Base-by-base conservation (phyloP, 768 basidiomycete genomes). In the Rhodosporidiobolus sp. region DNA sequence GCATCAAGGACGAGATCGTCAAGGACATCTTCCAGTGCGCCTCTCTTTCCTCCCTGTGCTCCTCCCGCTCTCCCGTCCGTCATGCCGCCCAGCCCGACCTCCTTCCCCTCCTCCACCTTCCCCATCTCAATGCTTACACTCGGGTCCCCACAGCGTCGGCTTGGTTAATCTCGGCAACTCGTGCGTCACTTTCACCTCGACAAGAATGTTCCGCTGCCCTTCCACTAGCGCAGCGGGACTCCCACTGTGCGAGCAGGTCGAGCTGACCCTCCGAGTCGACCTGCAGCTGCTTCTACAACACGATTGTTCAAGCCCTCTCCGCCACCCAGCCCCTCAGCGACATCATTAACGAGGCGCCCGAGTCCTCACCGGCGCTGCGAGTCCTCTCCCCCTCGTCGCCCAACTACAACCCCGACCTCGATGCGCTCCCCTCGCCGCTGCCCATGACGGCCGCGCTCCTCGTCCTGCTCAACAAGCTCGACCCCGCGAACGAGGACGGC, bases 211-310 rank as follows among this genome's bases (percentile, higher is more conserved):
- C 43, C 46, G n/a, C 4, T 48, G 20, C 20, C n/a, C 24, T 17
- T 43, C 45, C 30, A 9, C 24, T n/a, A 7, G 3, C 10, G 59
- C 12, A 2, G 38, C 17, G 30, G 49, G 10, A 26, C 17, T 4
- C 17, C 19, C 9, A 49, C 48, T 9, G 5, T 4, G 10, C 19
- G 24, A 35, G 54, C 30, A 45, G 54, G 53, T 54, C n/a, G 34
- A 46, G 26, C 4, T 59, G 16, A 32, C 10, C 20, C 10, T 46
- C 22, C 52, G 0, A 43, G 38, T 20, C 43, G 19, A 12, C 20
- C 11, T 26, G 26, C 74, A 95, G 93, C 0, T 97, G 94, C 82
- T 97, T 94, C 82, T 91, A 94, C 89, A 97, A 95, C 82, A 93
- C 92, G 45, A 91, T 93, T 43, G 83, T 97, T 38, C 94, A 97